Evolutionary conservation across 2,329 filamentous ascomycete genomes (phyloP).

Genomic region (Monilinia fructigena): DNA sequence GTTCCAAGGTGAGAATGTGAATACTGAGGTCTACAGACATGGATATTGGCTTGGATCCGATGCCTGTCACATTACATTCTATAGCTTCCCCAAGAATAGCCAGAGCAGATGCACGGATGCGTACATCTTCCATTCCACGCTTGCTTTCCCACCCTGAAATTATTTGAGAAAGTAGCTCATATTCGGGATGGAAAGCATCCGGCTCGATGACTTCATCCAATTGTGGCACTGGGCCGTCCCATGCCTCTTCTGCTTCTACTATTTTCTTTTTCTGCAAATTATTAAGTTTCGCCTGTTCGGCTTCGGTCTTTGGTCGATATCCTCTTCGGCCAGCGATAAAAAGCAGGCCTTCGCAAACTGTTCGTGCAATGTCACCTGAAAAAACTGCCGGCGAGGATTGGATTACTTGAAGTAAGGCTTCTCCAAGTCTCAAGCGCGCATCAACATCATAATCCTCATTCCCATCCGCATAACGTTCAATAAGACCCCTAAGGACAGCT

Average conservation of each 20-base stretch:
- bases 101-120: conserved; percentile 67
- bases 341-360: conserved; percentile 58
- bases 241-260: conserved; percentile 52
- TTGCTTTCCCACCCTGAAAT: conserved; percentile 67
- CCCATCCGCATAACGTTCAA: conserved; percentile 66
- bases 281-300: conserved; percentile 53
- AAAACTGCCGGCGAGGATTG: conserved; percentile 59
- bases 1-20: conserved; percentile 62
- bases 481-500: conserved; percentile 59
- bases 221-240: conserved; percentile 54
- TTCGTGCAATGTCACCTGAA: conserved; percentile 50
- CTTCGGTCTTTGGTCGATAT: conserved; percentile 57
- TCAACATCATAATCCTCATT: conserved; percentile 60
- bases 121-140: conserved; percentile 64
- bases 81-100: conserved; percentile 61
- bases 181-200: conserved; percentile 35
- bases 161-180: conserved; percentile 57
- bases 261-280: conserved; percentile 50
- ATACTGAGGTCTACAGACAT: conserved; percentile 62
- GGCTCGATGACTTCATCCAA: conserved; percentile 43
- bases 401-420: conserved; percentile 64
- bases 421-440: conserved; percentile 65
- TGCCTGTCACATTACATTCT: conserved; percentile 58
- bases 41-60: conserved; percentile 53
- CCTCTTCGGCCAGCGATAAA: conserved; percentile 63